A percentile compares a stretch with the other conserved stretches of the same genome.
Conservation (phyloP, 2,329 filamentous ascomycete genomes). For the Penicillium concentricum region DNA sequence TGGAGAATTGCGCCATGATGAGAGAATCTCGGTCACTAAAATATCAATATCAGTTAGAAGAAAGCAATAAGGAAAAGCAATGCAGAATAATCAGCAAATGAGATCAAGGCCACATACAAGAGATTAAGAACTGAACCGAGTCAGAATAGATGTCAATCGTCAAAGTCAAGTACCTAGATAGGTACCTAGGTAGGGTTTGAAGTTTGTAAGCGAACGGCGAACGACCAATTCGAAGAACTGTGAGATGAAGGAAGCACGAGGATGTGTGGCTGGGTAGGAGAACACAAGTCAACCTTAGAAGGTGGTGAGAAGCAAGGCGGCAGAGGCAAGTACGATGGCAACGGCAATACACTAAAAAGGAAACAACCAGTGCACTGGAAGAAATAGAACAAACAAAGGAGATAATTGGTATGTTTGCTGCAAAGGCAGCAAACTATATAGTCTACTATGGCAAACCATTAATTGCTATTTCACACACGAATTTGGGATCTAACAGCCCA, state of each 20-base stretch:
- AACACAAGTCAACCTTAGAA: background rate
- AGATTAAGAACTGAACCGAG: background rate
- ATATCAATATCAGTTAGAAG: background rate
- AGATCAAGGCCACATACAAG: background rate
- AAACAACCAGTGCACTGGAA: background rate
- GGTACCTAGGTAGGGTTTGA: background rate
- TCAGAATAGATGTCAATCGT: background rate
- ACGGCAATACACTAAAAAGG: background rate
- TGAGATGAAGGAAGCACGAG: background rate
- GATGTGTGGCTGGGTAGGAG: background rate
- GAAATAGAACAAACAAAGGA: conserved; percentile 21
- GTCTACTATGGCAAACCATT: conserved; percentile 32
- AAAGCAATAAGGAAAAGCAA: background rate
- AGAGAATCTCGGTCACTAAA: background rate
- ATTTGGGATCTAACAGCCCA: conserved; percentile 28
- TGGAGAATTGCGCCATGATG: background rate
- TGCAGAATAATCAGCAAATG: background rate
- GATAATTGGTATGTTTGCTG: conserved; percentile 23
- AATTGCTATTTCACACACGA: conserved; percentile 33
- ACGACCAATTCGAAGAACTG: background rate
- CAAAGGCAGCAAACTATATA: conserved; percentile 26
- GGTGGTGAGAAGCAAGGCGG: background rate
- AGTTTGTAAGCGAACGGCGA: background rate
- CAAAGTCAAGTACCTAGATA: background rate
- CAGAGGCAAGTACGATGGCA: background rate